A percentile compares a stretch with the other conserved stretches of the same genome.
Conservation (phyloP, 2,329 filamentous ascomycete species). For the Aspergillus japonicus region DNA sequence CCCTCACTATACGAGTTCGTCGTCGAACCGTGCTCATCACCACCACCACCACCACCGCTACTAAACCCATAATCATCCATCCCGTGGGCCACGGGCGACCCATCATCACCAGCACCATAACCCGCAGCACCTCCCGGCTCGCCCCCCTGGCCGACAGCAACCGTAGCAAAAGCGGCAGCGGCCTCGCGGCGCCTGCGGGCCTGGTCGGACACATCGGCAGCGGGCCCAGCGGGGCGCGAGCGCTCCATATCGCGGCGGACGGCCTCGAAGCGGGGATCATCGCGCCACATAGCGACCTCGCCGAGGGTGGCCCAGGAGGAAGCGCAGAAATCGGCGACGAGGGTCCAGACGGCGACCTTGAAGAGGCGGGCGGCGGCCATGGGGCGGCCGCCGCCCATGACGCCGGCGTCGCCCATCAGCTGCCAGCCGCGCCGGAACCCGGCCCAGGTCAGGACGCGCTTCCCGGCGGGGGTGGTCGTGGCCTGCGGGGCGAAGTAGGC, state of each 20-base stretch:
- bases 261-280: not conserved
- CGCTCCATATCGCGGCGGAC: no score
- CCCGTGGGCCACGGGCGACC: not conserved
- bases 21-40: conserved; percentile 20
- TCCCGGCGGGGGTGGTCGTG: not conserved
- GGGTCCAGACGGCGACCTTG: not conserved
- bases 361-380: not conserved
- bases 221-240: no score
- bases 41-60: not conserved
- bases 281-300: not conserved
- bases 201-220: no score
- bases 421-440: not conserved
- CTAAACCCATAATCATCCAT: conserved; percentile 49
- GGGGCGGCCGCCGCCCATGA: not conserved
- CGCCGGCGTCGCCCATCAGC: not conserved
- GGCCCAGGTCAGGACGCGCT: not conserved
- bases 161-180: no score
- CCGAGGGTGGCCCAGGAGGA: not conserved
- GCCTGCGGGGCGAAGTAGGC: not conserved
- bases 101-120: no score
- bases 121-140: no score
- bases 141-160: no score
- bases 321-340: not conserved
- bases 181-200: no score
- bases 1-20: conserved; percentile 28